Percentiles rank a stretch among this genome's conserved stretches.
These are phyloP conservation scores for Neurospora tetrasperma DNA, from an alignment of 495 filamentous ascomycete species.

Conservation along the genomic window DNA sequence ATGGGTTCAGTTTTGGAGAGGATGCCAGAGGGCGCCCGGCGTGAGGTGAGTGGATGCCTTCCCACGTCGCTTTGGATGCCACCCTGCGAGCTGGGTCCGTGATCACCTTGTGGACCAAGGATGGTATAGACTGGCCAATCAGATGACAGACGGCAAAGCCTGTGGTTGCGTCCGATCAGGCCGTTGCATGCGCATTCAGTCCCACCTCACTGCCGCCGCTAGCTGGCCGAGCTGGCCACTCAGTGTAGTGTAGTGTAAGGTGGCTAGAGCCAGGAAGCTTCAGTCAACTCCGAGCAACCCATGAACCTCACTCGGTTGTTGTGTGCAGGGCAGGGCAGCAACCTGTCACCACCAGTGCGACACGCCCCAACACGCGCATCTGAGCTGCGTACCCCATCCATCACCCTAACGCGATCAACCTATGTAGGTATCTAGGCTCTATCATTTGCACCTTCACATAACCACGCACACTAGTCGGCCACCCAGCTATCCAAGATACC, in stretches of 20 bases:
- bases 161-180: background rate
- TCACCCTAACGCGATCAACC: background rate
- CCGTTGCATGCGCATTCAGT: background rate
- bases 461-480: background rate
- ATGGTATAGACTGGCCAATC: background rate
- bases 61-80: conserved; percentile 3
- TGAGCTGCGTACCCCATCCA: background rate
- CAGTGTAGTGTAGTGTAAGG: background rate
- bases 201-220: background rate
- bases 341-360: background rate
- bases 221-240: background rate
- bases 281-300: background rate
- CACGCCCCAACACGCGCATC: background rate
- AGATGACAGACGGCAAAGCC: background rate
- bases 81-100: conserved; percentile 13
- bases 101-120: conserved; percentile 9
- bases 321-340: background rate
- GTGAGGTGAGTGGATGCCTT: background rate
- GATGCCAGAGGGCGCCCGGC: background rate
- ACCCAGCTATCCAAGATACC: background rate
- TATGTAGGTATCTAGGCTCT: background rate
- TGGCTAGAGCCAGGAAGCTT: background rate
- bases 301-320: background rate
- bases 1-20: background rate
- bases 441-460: background rate